These are phyloP conservation scores for Petrea volubilis DNA, from an alignment of 257 asterid genomes.

Conservation along the genomic window DNA sequence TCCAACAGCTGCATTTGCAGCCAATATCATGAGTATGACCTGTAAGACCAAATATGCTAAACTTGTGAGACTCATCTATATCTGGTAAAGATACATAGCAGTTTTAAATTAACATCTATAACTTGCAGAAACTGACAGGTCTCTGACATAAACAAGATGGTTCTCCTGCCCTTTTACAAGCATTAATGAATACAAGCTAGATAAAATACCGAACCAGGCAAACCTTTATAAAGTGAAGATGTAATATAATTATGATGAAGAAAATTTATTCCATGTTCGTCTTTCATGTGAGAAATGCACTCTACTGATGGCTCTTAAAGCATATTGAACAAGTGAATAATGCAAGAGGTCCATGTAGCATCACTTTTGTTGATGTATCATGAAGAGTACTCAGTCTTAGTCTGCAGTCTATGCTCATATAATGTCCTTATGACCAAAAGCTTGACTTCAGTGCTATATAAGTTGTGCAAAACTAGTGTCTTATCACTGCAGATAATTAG, in stretches of 20 bases:
- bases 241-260: not conserved
- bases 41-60: slow-evolving; percentile 27
- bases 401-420: slow-evolving; percentile 3
- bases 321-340: slow-evolving; percentile 3
- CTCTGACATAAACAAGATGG: not conserved
- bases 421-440: not conserved
- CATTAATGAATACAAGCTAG: not conserved
- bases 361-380: not conserved
- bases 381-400: not conserved
- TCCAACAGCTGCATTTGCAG: slow-evolving; percentile 99
- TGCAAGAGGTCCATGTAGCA: slow-evolving; percentile 3
- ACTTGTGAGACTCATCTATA: slow-evolving; percentile 18
- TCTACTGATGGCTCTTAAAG: not conserved
- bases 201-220: slow-evolving; percentile 3
- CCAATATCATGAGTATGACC: slow-evolving; percentile 98
- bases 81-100: slow-evolving; percentile 5
- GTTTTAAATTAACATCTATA: not conserved
- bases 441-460: not conserved
- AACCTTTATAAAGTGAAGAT: not conserved
- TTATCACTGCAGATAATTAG: not conserved
- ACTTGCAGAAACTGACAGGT: slow-evolving; percentile 10
- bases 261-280: not conserved
- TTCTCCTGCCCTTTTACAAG: slow-evolving; percentile 13
- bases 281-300: not conserved
- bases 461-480: not conserved